Conservation (phyloP, 257 asterid genomes). For the Catharanthus roseus region DNA sequence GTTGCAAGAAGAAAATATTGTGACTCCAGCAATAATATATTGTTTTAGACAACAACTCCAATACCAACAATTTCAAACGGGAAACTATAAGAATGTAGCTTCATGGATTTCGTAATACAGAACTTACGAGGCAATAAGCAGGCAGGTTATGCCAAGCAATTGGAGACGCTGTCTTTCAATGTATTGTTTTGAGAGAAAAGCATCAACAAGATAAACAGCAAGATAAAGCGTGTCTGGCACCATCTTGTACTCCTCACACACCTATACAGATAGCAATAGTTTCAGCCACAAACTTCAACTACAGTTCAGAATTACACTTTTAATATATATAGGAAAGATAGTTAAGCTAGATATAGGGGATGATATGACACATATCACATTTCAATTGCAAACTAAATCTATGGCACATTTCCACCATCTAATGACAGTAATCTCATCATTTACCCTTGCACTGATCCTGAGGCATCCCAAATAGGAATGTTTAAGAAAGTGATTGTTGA, state of each 20-base stretch:
- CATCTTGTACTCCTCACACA: conserved; percentile 64
- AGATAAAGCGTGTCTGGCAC: conserved; percentile 80
- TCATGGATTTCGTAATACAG: background rate
- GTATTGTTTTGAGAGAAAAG: conserved; percentile 57
- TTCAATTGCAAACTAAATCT: background rate
- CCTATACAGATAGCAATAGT: conserved; percentile 31
- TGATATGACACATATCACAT: background rate
- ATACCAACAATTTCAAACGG: background rate
- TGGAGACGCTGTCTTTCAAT: conserved; percentile 71
- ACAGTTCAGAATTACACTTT: background rate
- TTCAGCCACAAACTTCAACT: background rate
- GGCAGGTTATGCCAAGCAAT: conserved; percentile 84
- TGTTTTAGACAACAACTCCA: too few species aligned
- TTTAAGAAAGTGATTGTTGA: background rate
- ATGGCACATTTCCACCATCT: background rate
- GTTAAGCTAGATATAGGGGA: background rate
- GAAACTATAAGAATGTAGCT: background rate
- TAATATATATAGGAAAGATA: background rate
- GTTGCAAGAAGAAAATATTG: too few species aligned
- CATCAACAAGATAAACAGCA: conserved; percentile 69
- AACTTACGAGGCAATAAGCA: conserved; percentile 92
- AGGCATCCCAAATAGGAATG: background rate
- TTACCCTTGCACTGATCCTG: too few species aligned
- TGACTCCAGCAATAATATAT: too few species aligned
- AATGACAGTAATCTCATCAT: background rate